phyloP scores from a whole-genome alignment of 345 rosid genomes.

The Hirschfeldia incana region DNA sequence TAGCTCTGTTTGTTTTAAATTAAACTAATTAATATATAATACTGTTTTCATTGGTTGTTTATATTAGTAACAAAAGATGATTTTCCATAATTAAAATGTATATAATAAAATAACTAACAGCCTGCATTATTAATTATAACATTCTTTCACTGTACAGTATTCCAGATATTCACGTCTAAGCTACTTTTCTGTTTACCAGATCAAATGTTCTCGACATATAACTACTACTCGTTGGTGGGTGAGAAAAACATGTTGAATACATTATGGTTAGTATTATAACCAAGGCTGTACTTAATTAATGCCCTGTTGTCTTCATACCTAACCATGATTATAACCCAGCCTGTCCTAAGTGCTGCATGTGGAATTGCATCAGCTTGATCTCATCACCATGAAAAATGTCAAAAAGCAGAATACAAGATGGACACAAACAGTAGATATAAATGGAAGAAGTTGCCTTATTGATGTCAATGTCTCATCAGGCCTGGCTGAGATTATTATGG shows the following conservation, averaged over 20 bases:
- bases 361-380: background rate
- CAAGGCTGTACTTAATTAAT: background rate
- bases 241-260: constrained; percentile 3
- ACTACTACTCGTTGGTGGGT: constrained; percentile 17
- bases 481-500: no score
- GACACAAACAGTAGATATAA: background rate
- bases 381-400: background rate
- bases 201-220: background rate
- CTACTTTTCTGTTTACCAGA: background rate
- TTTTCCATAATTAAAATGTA: background rate
- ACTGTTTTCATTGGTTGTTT: background rate
- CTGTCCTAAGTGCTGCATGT: background rate
- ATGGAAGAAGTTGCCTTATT: background rate
- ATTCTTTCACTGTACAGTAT: background rate
- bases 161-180: background rate
- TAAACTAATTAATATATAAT: background rate
- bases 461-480: no score
- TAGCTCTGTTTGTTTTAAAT: background rate
- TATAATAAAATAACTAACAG: background rate
- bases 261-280: background rate
- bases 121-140: no score
- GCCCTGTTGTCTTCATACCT: background rate
- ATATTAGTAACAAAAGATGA: background rate
- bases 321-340: background rate
- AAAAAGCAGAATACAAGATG: background rate